These are phyloP conservation scores for Pestalotiopsis sp. DNA, from an alignment of 2,329 filamentous ascomycete species.

Conservation along the genomic window DNA sequence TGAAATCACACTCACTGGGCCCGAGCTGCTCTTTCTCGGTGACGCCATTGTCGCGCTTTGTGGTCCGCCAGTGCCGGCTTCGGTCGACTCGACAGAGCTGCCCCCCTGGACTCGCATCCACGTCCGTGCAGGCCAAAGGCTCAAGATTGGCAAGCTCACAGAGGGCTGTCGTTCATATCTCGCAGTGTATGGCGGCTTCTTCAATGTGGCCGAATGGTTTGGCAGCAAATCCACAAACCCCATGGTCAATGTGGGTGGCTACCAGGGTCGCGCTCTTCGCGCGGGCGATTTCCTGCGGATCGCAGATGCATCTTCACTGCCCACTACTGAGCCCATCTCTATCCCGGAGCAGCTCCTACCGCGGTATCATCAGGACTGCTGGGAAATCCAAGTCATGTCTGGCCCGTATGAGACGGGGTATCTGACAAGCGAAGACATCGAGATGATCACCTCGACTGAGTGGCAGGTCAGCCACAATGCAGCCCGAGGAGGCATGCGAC, in stretches of 20 bases:
- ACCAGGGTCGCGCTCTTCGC: constrained; percentile 58
- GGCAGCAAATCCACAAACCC: constrained; percentile 62
- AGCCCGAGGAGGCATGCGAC: constrained; percentile 60
- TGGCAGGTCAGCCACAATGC: constrained; percentile 66
- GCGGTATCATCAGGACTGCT: constrained; percentile 45
- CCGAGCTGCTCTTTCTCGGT: constrained; percentile 57
- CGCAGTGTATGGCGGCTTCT: constrained; percentile 46
- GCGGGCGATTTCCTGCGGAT: constrained; percentile 56
- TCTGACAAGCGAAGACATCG: constrained; percentile 51
- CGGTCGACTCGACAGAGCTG: constrained; percentile 48
- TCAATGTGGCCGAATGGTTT: constrained; percentile 56
- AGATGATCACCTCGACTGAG: constrained; percentile 58
- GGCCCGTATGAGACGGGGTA: constrained; percentile 60
- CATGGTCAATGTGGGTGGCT: constrained; percentile 59
- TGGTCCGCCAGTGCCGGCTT: constrained; percentile 55
- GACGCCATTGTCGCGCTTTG: constrained; percentile 58
- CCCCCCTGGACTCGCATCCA: constrained; percentile 59
- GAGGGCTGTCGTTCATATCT: constrained; percentile 61
- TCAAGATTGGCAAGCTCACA: constrained; percentile 58
- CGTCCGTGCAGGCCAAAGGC: constrained; percentile 44
- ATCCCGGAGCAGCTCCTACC: constrained; percentile 50
- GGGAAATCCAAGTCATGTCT: constrained; percentile 56
- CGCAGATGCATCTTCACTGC: constrained; percentile 36
- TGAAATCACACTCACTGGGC: constrained; percentile 63
- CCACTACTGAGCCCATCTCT: constrained; percentile 17